These are phyloP conservation scores for Silene uniflora DNA, from an alignment of 148 eudicot species.

Conservation along the genomic window DNA sequence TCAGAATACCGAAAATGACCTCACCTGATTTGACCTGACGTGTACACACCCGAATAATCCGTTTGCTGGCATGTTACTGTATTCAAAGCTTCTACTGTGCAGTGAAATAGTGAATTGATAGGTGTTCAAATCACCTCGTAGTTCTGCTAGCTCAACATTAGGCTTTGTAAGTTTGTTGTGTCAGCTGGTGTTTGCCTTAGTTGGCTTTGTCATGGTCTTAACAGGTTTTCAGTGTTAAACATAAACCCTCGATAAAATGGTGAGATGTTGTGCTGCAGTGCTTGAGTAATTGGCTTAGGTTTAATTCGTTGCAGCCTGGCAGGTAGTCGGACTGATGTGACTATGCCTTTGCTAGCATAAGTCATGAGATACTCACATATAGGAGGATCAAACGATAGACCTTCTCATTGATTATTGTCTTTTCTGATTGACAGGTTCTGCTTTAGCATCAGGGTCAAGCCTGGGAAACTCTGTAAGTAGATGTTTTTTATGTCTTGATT, in stretches of 20 bases:
- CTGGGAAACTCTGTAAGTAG: constrained; percentile 64
- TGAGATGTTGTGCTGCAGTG: background rate
- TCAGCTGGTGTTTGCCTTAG: background rate
- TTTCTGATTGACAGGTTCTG: constrained; percentile 53
- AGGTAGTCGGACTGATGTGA: background rate
- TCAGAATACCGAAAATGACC: background rate
- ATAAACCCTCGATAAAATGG: background rate
- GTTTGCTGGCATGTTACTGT: background rate
- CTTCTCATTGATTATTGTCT: constrained; percentile 8
- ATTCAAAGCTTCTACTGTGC: background rate
- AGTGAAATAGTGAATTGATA: background rate
- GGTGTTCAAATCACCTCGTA: background rate
- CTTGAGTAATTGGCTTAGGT: background rate
- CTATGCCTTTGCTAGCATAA: background rate
- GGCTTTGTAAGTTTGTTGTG: background rate
- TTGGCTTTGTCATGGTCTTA: background rate
- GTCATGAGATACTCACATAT: background rate
- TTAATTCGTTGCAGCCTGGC: background rate
- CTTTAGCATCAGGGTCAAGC: constrained; percentile 83
- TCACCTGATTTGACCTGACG: background rate
- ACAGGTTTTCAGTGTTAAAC: background rate
- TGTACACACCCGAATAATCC: background rate
- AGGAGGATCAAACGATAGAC: background rate
- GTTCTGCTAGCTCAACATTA: too few species aligned
- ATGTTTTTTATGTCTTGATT: background rate